Conservation (phyloP, 768 basidiomycete species). For the Strobilomyces confusus region DNA sequence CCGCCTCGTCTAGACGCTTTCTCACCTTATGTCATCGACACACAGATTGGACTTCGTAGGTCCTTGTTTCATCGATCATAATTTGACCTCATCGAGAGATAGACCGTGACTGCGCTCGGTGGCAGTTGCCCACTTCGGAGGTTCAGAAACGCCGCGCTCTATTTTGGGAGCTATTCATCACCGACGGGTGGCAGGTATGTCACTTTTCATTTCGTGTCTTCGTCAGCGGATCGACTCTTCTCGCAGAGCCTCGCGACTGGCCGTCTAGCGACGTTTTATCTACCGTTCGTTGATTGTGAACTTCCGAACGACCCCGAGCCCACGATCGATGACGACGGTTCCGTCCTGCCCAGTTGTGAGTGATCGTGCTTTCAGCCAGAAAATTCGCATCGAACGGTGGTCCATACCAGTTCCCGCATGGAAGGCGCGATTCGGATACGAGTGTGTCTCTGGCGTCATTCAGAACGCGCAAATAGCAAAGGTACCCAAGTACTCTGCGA, state of each 20-base stretch:
- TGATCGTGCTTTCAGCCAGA: conserved; percentile 2
- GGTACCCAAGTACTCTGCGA: conserved; percentile 57
- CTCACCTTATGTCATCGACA: conserved; percentile 1
- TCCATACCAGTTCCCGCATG: conserved; percentile 52
- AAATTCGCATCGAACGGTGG: neutral
- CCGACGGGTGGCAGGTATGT: conserved; percentile 70
- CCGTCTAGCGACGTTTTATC: conserved; percentile 61
- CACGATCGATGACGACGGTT: conserved; percentile 56
- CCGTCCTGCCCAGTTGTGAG: conserved; percentile 57
- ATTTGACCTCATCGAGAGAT: conserved; percentile 13
- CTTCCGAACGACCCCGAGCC: conserved; percentile 58
- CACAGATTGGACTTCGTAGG: conserved; percentile 66
- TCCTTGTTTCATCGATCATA: conserved; percentile 12
- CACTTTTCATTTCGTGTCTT: neutral
- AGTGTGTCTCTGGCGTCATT: conserved; percentile 64
- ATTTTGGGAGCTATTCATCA: conserved; percentile 74
- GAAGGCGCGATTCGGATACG: conserved; percentile 66
- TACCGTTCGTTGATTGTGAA: conserved; percentile 72
- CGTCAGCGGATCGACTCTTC: neutral
- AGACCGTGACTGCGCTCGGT: conserved; percentile 74
- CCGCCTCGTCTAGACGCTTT: neutral
- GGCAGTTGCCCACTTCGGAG: conserved; percentile 56
- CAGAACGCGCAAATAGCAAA: conserved; percentile 64
- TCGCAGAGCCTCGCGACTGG: conserved; percentile 65
- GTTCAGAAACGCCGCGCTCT: conserved; percentile 68